These are phyloP conservation scores for Trametes punicea DNA, from an alignment of 768 basidiomycete genomes.

Conservation along the genomic window DNA sequence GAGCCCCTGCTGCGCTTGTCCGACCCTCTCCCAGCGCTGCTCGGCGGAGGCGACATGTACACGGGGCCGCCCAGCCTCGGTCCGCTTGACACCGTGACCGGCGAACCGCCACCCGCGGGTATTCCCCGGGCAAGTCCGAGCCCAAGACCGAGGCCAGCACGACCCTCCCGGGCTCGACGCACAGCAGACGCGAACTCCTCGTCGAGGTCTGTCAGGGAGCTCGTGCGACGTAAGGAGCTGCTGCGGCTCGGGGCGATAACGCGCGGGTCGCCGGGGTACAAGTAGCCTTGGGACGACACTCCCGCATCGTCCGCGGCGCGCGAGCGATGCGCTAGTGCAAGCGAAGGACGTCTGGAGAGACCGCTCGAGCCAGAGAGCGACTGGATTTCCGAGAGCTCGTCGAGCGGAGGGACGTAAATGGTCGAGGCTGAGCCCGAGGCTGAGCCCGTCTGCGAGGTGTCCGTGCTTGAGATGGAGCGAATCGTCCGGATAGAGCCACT, in stretches of 20 bases:
- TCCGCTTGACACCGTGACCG: constrained; percentile 72
- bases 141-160: constrained; percentile 44
- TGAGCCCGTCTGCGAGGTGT: constrained; percentile 34
- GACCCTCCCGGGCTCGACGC: constrained; percentile 38
- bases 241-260: constrained; percentile 68
- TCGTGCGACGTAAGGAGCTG: constrained; percentile 58
- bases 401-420: constrained; percentile 74
- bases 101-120: constrained; percentile 49
- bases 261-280: constrained; percentile 71
- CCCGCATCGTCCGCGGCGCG: constrained; percentile 74
- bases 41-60: constrained; percentile 46
- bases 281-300: constrained; percentile 59
- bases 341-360: constrained; percentile 42
- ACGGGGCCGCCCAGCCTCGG: constrained; percentile 43
- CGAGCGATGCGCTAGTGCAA: constrained; percentile 56
- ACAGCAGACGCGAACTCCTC: constrained; percentile 49
- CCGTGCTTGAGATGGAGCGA: constrained; percentile 47
- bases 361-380: constrained; percentile 45
- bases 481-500: constrained; percentile 68
- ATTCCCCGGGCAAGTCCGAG: constrained; percentile 40
- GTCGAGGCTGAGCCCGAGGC: constrained; percentile 64
- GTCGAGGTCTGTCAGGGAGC: constrained; percentile 75
- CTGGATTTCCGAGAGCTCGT: constrained; percentile 64
- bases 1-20: constrained; percentile 27
- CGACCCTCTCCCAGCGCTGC: constrained; percentile 28